Evolutionary conservation across 2,329 filamentous ascomycete genomes (phyloP).

Genomic region (Arthrobotrys conoides): DNA sequence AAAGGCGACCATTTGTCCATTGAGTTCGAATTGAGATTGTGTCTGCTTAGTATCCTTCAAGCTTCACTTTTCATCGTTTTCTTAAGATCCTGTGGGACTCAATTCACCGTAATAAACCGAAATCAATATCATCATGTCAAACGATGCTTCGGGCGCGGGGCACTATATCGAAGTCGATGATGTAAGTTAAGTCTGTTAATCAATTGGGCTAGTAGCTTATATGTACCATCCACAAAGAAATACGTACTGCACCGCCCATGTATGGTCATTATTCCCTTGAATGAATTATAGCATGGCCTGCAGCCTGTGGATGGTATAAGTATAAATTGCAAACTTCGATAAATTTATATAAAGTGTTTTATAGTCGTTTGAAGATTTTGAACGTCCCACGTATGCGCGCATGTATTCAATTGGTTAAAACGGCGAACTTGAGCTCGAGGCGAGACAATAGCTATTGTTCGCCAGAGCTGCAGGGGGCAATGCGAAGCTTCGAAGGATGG

Average conservation of each 20-base stretch:
- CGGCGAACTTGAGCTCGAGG: neutral
- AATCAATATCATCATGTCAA: no score
- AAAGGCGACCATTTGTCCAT: neutral
- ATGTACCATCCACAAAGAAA: no score
- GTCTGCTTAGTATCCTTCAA: neutral
- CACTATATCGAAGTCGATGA: constrained; percentile 3
- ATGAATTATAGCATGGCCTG: no score
- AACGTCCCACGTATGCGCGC: neutral
- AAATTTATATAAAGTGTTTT: no score
- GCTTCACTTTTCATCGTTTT: neutral
- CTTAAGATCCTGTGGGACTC: neutral
- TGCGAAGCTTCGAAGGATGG: neutral
- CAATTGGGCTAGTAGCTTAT: no score
- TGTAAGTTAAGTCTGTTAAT: neutral
- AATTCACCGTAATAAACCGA: neutral
- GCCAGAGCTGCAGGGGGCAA: neutral
- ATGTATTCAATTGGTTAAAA: neutral
- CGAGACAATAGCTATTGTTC: neutral
- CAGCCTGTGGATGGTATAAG: no score
- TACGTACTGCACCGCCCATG: no score
- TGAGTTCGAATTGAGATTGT: neutral
- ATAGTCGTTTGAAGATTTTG: no score
- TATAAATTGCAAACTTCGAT: no score
- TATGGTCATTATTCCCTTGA: no score
- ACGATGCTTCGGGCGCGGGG: neutral